Evolutionary conservation across 345 rosid genomes (phyloP).

Genomic region (Xanthoceras sorbifolium): DNA sequence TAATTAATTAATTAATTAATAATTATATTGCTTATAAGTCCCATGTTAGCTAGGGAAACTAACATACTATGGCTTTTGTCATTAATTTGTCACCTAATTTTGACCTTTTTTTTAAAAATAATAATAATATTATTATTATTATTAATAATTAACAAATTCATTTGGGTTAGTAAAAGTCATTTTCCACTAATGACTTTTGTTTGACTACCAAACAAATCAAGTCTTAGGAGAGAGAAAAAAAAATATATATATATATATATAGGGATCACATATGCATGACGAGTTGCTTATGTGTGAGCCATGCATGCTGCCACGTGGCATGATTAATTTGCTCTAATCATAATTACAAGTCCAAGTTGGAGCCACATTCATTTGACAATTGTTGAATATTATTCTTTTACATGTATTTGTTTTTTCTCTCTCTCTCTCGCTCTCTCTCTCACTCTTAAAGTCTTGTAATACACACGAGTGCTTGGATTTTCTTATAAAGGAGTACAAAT

Average conservation of each 20-base stretch:
- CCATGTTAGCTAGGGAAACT: constrained; percentile 57
- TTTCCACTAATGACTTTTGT: constrained; percentile 43
- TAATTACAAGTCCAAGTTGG: neutral
- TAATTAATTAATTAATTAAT: neutral
- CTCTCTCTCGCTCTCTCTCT: neutral
- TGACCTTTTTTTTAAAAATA: constrained; percentile 16
- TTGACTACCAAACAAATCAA: constrained; percentile 36
- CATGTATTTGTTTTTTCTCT: no score
- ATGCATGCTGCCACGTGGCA: neutral
- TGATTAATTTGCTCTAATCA: neutral
- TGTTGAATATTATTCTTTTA: neutral
- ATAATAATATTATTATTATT: neutral
- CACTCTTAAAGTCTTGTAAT: neutral
- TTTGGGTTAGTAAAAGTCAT: constrained; percentile 35
- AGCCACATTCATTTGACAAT: neutral
- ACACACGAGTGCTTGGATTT: constrained; percentile 26
- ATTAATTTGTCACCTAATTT: constrained; percentile 37
- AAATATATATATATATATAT: no score
- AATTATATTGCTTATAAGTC: constrained; percentile 19
- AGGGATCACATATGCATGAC: constrained; percentile 42
- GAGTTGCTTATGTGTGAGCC: constrained; percentile 23
- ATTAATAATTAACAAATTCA: no score
- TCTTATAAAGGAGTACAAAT: neutral
- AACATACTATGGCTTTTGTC: constrained; percentile 34
- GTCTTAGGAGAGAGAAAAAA: constrained; percentile 23